Base-by-base conservation (phyloP, 805 yeast genomes). In the Millerozyma acaciae region DNA sequence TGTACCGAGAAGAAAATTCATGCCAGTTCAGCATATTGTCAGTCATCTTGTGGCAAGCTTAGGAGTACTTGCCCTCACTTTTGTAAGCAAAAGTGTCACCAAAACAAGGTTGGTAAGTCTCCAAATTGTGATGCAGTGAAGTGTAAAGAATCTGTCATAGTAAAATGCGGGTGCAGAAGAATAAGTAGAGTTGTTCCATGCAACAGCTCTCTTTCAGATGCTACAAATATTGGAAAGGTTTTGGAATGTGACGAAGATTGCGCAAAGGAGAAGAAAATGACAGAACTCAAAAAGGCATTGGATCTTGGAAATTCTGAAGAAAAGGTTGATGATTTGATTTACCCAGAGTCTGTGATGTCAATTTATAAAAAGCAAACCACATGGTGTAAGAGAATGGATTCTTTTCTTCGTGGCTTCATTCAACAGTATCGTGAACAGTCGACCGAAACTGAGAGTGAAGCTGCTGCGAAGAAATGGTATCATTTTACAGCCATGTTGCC, bases 211-310 rank as follows among this genome's bases (percentile, higher is more conserved):
- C 41, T 48, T 12, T 38, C 43, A 15, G 46, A 28, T 35, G 53
- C 49, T 23, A 61, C 69, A 6, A 53, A 45, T 9, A 59, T 58
- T 30, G 67, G 63, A 3, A 59, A 62, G 1, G 43, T 45, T 1
- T 45, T 84, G 16, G 70, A 67, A 15, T 88, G 96, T 65, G 84
- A 80, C 49, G 82, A 78, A 7, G 76, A 74, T 16, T 88, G 97
- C 62, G 76, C 65, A 8, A 56, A 70, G 32, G 65, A 68, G 14
- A 68, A 73, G 44, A 67, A 96, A 34, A 84, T 82, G 40, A 67
- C 65, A 27, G 68, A 70, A 41, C 57, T 89, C 30, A 74, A 78
- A 34, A 73, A 69, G 16, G 94, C 94, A 0, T 75, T 88, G 34
- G 60, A 60, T 8, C 39, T 62, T 23, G 21, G 43, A 6, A 19